These are phyloP conservation scores for Leccinum ponderosum DNA, from an alignment of 1,284 basidiomycete genomes.

Conservation along the genomic window DNA sequence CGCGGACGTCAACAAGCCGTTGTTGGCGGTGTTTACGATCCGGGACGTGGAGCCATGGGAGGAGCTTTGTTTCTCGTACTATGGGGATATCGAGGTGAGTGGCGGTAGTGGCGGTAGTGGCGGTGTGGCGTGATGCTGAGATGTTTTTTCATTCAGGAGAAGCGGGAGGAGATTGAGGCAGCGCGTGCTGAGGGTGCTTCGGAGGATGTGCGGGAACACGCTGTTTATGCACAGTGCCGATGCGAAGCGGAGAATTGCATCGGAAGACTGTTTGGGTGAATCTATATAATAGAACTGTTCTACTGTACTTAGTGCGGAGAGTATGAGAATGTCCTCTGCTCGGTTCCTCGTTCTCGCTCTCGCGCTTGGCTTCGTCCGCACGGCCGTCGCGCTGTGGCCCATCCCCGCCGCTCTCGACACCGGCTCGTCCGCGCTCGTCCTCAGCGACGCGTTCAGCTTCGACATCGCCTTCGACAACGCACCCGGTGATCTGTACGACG, in stretches of 20 bases:
- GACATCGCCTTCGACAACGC: constrained; percentile 37
- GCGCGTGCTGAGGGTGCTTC: constrained; percentile 2
- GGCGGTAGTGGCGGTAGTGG: fast-evolving
- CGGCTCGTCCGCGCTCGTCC: constrained; percentile 51
- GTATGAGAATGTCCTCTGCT: neutral
- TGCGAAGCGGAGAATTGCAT: constrained; percentile 53
- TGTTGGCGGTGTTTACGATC: constrained; percentile 71
- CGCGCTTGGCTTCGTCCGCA: constrained; percentile 14
- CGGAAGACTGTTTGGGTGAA: constrained; percentile 33
- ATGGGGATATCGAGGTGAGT: constrained; percentile 50
- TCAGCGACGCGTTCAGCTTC: constrained; percentile 52
- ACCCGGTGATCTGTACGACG: constrained; percentile 45
- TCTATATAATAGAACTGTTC: neutral
- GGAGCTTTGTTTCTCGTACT: constrained; percentile 84
- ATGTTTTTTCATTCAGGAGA: constrained; percentile 12
- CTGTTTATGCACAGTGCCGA: constrained; percentile 50
- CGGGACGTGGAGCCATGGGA: constrained; percentile 65
- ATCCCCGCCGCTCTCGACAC: constrained; percentile 52
- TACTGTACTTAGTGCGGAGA: neutral
- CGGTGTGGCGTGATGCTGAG: constrained; percentile 1
- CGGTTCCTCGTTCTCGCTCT: neutral
- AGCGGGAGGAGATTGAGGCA: constrained; percentile 17
- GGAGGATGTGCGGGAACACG: constrained; percentile 26
- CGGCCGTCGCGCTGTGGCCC: constrained; percentile 51
- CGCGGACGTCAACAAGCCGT: constrained; percentile 55